Conservation (phyloP, 2,329 filamentous ascomycete species). For the Ambrosiella beaveri region DNA sequence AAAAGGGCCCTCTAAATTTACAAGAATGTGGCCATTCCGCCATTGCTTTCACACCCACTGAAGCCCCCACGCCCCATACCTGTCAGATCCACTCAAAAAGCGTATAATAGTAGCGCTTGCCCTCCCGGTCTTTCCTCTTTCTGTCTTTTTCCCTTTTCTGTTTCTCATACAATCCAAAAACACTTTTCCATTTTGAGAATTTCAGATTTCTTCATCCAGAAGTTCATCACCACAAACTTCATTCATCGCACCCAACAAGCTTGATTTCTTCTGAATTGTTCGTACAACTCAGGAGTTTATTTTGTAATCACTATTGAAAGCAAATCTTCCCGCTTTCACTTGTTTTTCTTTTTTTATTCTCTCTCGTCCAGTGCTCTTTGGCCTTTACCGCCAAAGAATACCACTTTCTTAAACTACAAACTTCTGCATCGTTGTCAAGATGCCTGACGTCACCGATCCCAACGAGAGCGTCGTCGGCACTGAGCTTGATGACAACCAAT, state of each 20-base stretch:
- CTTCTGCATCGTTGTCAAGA: conserved; percentile 21
- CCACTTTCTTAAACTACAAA: background rate
- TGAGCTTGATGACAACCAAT: conserved; percentile 55
- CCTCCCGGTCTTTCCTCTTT: conserved; percentile 12
- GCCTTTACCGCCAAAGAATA: background rate
- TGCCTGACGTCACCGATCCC: conserved; percentile 68
- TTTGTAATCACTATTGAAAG: background rate
- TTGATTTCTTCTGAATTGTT: background rate
- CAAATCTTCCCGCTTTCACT: background rate
- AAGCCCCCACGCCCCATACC: background rate
- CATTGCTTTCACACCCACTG: background rate
- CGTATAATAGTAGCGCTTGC: conserved; percentile 11
- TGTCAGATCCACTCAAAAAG: background rate
- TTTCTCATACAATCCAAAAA: background rate
- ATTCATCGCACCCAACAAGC: background rate
- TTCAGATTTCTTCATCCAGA: too few relatives aligned
- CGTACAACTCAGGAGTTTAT: background rate
- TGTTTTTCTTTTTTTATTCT: conserved; percentile 1
- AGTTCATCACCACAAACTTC: too few relatives aligned
- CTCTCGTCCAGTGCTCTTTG: background rate
- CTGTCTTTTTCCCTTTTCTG: conserved; percentile 10
- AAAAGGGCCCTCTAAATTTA: background rate
- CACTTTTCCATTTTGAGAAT: background rate
- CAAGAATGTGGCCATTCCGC: background rate
- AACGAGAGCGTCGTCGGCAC: conserved; percentile 60